Evolutionary conservation across 2,329 filamentous ascomycete genomes (phyloP).

Genomic region (Colletotrichum shisoi): DNA sequence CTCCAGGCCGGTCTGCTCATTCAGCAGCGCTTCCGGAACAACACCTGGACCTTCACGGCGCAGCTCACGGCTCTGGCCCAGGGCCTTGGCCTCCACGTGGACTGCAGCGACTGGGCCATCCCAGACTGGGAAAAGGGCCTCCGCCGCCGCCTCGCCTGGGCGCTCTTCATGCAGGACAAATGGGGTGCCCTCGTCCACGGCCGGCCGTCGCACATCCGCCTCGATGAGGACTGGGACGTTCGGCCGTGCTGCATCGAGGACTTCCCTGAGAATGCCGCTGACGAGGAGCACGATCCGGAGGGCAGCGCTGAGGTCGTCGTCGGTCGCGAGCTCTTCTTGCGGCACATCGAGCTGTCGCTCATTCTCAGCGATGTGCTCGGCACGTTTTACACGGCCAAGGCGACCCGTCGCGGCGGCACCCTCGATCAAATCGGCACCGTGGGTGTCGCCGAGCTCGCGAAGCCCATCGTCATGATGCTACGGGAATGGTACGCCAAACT

Average conservation of each 20-base stretch:
- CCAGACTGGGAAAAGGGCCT: slow-evolving; percentile 70
- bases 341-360: slow-evolving; percentile 59
- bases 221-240: slow-evolving; percentile 64
- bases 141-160: slow-evolving; percentile 69
- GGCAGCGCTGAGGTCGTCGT: slow-evolving; percentile 55
- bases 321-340: slow-evolving; percentile 58
- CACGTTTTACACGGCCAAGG: slow-evolving; percentile 55
- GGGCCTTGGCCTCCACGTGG: slow-evolving; percentile 66
- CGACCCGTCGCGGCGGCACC: slow-evolving; percentile 45
- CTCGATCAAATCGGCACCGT: slow-evolving; percentile 48
- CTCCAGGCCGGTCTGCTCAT: slow-evolving; percentile 64
- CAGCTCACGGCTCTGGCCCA: slow-evolving; percentile 66
- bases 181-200: slow-evolving; percentile 67
- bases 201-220: slow-evolving; percentile 62
- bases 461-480: slow-evolving; percentile 48
- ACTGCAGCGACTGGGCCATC: slow-evolving; percentile 69
- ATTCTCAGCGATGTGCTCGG: slow-evolving; percentile 61
- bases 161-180: slow-evolving; percentile 70
- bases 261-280: slow-evolving; percentile 51
- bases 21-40: slow-evolving; percentile 58
- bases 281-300: slow-evolving; percentile 49
- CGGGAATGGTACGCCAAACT: slow-evolving; percentile 57
- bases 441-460: slow-evolving; percentile 48
- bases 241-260: slow-evolving; percentile 48
- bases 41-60: slow-evolving; percentile 59